These are phyloP conservation scores for Yamadazyma diospyri DNA, from an alignment of 1,139 yeast species.

Conservation along the genomic window DNA sequence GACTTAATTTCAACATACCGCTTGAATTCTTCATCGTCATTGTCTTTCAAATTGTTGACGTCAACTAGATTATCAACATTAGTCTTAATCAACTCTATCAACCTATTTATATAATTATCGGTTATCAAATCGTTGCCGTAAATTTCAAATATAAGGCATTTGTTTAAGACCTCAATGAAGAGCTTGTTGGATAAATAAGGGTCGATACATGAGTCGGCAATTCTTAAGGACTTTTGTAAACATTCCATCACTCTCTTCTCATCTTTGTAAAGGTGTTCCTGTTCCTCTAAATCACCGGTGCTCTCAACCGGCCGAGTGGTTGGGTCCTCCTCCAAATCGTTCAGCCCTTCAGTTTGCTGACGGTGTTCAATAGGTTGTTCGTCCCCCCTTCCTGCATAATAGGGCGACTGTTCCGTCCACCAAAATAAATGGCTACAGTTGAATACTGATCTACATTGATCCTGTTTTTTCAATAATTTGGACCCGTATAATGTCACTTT, in stretches of 20 bases:
- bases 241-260: conserved; percentile 47
- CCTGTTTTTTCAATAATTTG: conserved; percentile 83
- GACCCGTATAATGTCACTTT: conserved; percentile 87
- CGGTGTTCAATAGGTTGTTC: conserved; percentile 8
- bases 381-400: conserved; percentile 13
- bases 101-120: conserved; percentile 74
- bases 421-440: conserved; percentile 92
- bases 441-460: conserved; percentile 90
- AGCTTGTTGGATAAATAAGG: conserved; percentile 72
- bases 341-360: conserved; percentile 21
- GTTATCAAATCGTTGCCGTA: conserved; percentile 77
- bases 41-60: conserved; percentile 18
- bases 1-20: conserved; percentile 27
- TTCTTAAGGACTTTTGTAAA: conserved; percentile 66
- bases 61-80: conserved; percentile 58
- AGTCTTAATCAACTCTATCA: conserved; percentile 78
- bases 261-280: conserved; percentile 25
- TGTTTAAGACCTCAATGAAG: conserved; percentile 84
- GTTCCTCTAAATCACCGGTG: conserved; percentile 21
- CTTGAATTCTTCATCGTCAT: conserved; percentile 30
- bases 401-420: conserved; percentile 57
- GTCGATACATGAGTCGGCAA: conserved; percentile 93
- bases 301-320: conserved; percentile 7
- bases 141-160: conserved; percentile 79
- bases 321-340: conserved; percentile 3